Conservation (phyloP, 352 stramenopile genomes). For the Phytophthora uliginosa region DNA sequence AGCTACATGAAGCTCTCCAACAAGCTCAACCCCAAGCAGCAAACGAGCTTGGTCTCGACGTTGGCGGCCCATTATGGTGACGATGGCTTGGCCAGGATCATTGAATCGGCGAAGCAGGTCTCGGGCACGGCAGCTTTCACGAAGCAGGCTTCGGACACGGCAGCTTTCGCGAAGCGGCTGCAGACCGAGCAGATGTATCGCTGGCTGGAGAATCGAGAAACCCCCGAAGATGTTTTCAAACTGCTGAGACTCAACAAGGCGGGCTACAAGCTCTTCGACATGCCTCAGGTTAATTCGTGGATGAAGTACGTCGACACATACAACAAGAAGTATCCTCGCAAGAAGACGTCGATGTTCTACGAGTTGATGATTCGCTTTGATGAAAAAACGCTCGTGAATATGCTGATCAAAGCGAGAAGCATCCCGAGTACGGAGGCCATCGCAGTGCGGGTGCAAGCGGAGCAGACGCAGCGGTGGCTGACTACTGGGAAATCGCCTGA, state of each 20-base stretch:
- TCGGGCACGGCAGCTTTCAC: not conserved
- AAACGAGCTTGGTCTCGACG: conserved; percentile 9
- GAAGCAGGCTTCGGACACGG: not conserved
- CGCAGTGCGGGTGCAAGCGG: not conserved
- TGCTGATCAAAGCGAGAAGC: not conserved
- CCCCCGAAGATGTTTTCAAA: not conserved
- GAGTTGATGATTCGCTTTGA: not conserved
- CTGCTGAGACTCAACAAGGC: conserved; percentile 1
- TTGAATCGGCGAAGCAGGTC: not conserved
- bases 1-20: conserved; percentile 23
- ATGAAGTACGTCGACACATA: not conserved
- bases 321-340: not conserved
- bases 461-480: conserved; percentile 3
- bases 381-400: not conserved
- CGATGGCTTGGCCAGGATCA: not conserved
- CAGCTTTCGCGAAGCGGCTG: not conserved
- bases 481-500: not conserved
- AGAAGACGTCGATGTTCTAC: not conserved
- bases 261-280: not conserved
- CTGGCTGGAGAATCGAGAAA: not conserved
- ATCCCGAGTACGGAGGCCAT: not conserved
- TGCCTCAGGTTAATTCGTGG: not conserved
- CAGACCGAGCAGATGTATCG: conserved; percentile 2
- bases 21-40: conserved; percentile 6
- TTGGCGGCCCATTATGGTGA: not conserved